These are phyloP conservation scores for Trichoderma sp. DNA, from an alignment of 2,329 filamentous ascomycete species.

Conservation along the genomic window DNA sequence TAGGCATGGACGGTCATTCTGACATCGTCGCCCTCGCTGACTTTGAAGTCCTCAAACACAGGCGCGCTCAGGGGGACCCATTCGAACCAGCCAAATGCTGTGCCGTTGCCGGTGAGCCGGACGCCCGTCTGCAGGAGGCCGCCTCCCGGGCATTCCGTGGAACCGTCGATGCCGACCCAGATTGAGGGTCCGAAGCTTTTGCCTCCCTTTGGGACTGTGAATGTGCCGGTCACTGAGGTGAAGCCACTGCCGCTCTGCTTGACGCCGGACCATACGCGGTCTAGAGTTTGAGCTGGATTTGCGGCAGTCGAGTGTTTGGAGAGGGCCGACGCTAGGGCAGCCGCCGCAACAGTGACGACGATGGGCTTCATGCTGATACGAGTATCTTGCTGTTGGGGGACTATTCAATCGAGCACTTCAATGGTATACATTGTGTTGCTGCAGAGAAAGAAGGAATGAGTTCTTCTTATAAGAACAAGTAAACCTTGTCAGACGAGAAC, in stretches of 20 bases:
- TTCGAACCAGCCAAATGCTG: slow-evolving; percentile 47
- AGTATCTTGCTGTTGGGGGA: background rate
- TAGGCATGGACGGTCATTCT: slow-evolving; percentile 38
- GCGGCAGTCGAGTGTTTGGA: background rate
- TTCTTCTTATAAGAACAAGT: background rate
- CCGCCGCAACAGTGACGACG: background rate
- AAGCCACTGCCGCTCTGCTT: slow-evolving; percentile 36
- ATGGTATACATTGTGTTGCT: background rate
- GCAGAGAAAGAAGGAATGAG: background rate
- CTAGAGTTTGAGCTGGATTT: background rate
- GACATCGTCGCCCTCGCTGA: slow-evolving; percentile 39
- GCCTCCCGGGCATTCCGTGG: slow-evolving; percentile 40
- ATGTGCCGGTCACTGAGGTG: slow-evolving; percentile 37
- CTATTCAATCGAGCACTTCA: background rate
- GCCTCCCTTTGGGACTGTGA: slow-evolving; percentile 36
- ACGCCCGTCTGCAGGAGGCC: slow-evolving; percentile 50
- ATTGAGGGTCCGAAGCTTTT: slow-evolving; percentile 36
- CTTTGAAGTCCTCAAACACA: slow-evolving; percentile 42
- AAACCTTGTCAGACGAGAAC: background rate
- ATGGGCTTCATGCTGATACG: background rate
- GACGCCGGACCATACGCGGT: slow-evolving; percentile 36
- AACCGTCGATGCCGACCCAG: slow-evolving; percentile 54
- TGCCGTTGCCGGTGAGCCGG: slow-evolving; percentile 43
- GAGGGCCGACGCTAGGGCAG: background rate
- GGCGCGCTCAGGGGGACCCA: slow-evolving; percentile 50